A percentile compares a stretch with the other conserved stretches of the same genome.
Evolutionary conservation across 1,139 yeast species (phyloP).

Genomic region (Saccharomyces uvarum): DNA sequence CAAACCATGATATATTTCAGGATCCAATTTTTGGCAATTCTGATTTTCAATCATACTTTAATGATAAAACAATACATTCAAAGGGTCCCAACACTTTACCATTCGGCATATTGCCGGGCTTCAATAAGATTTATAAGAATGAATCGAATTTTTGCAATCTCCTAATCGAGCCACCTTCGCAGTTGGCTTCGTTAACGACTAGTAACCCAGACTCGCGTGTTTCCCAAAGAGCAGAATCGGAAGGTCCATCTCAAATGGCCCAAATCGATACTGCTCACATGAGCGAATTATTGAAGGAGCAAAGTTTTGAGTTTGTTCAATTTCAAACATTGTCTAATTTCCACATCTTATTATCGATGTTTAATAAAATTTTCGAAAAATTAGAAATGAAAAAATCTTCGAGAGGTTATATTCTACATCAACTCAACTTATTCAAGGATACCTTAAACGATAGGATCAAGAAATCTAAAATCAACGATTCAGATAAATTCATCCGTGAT

Average conservation of each 20-base stretch:
- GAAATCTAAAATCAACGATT: conserved; percentile 16
- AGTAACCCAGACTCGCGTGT: not conserved
- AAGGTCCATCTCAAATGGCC: not conserved
- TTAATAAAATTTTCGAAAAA: conserved; percentile 22
- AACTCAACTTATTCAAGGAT: conserved; percentile 18
- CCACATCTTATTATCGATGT: conserved; percentile 16
- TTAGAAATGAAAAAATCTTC: conserved; percentile 25
- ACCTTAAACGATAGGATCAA: conserved; percentile 16
- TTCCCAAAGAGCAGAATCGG: not conserved
- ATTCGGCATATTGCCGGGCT: conserved; percentile 10
- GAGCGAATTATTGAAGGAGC: conserved; percentile 12
- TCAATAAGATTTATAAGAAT: conserved; percentile 3
- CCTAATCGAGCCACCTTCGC: conserved; percentile 3
- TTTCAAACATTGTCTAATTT: conserved; percentile 26
- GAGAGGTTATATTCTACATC: conserved; percentile 18
- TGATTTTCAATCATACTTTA: conserved; percentile 21
- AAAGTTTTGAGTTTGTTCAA: conserved; percentile 24
- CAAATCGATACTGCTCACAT: not conserved
- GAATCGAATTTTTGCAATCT: not conserved
- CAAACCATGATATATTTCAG: conserved; percentile 27
- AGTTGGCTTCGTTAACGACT: not conserved
- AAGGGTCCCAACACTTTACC: conserved; percentile 5
- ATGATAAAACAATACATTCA: conserved; percentile 7
- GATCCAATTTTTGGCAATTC: conserved; percentile 19
- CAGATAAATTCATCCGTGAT: conserved; percentile 10